Conservation (phyloP, 352 stramenopile genomes). For the Globisporangium okanoganense region DNA sequence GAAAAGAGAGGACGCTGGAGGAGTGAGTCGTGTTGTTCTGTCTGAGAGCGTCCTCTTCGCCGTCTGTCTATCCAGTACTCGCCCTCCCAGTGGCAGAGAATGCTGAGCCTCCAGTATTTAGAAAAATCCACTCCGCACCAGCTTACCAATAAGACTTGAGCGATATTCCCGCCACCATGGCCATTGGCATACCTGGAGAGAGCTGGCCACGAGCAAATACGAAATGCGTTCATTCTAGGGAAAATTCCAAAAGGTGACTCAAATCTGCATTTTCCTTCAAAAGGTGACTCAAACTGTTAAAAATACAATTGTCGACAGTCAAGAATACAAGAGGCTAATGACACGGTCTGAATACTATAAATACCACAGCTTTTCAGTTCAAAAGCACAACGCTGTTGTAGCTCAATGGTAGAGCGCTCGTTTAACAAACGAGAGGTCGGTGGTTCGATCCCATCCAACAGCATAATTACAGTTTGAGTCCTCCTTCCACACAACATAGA, state of each 20-base stretch:
- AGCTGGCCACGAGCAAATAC: no score
- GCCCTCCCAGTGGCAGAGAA: background rate
- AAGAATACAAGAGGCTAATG: no score
- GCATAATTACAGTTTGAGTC: background rate
- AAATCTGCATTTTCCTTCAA: no score
- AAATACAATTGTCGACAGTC: no score
- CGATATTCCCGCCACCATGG: no score
- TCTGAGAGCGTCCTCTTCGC: background rate
- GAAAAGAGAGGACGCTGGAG: background rate
- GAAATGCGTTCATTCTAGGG: no score
- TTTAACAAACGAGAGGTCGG: background rate
- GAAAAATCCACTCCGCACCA: background rate
- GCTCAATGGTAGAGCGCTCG: background rate
- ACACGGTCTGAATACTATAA: no score
- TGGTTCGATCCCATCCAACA: slow-evolving; percentile 2
- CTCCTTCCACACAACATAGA: background rate
- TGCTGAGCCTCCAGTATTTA: background rate
- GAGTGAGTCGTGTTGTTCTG: background rate
- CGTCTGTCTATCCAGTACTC: background rate
- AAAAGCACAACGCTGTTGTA: slow-evolving; percentile 3
- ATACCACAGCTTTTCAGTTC: no score
- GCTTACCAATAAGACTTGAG: no score
- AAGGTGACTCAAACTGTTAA: no score
- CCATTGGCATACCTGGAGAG: no score
- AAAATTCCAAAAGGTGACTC: no score